Conservation (phyloP, 371 early-diverging fungal genomes). For the Sporodiniella umbellata region DNA sequence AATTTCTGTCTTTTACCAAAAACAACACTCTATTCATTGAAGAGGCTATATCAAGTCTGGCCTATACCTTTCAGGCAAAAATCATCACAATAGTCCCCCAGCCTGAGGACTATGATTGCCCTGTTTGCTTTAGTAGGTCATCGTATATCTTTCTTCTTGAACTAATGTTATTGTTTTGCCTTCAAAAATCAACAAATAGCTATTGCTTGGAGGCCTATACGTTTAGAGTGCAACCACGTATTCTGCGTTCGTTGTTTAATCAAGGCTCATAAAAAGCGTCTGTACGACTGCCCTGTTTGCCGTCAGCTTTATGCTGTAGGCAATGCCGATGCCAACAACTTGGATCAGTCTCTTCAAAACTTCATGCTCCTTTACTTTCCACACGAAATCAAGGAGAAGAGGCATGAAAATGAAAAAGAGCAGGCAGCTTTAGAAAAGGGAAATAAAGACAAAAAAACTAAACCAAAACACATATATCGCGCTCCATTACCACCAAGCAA, state of each 20-base stretch:
- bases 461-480: neutral
- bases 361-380: constrained; percentile 73
- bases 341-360: constrained; percentile 61
- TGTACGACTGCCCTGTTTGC: constrained; percentile 71
- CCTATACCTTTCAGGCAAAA: constrained; percentile 29
- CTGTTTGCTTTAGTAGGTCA: constrained; percentile 31
- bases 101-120: constrained; percentile 61
- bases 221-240: constrained; percentile 65
- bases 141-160: no score
- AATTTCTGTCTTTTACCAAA: constrained; percentile 33
- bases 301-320: constrained; percentile 56
- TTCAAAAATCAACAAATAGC: no score
- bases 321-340: constrained; percentile 55
- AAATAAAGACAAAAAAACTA: constrained; percentile 4
- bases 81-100: constrained; percentile 68
- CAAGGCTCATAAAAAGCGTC: constrained; percentile 56
- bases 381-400: constrained; percentile 66
- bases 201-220: constrained; percentile 72
- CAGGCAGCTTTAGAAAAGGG: constrained; percentile 48
- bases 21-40: constrained; percentile 28
- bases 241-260: constrained; percentile 75
- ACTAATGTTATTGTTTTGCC: no score
- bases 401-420: constrained; percentile 59
- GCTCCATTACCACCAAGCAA: neutral
- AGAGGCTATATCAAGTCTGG: constrained; percentile 22